Conservation (phyloP, 495 filamentous ascomycete species). For the Penicillium nucicola region DNA sequence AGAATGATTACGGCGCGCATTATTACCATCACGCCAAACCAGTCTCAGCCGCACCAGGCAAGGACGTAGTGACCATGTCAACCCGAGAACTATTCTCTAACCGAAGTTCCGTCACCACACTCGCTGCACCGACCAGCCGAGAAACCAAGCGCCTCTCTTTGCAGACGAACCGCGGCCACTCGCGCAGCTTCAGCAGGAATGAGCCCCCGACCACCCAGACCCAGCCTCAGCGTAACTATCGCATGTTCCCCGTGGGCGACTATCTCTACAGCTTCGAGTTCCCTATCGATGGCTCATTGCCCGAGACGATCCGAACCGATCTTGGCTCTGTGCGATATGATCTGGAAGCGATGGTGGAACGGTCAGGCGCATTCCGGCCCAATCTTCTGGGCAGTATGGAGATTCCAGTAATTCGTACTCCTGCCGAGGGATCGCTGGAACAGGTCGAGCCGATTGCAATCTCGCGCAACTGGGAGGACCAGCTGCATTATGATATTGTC, state of each 20-base stretch:
- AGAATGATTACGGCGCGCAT: slow-evolving; percentile 53
- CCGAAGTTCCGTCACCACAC: slow-evolving; percentile 33
- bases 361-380: slow-evolving; percentile 87
- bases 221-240: slow-evolving; percentile 84
- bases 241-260: slow-evolving; percentile 82
- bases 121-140: slow-evolving; percentile 37
- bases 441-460: slow-evolving; percentile 96
- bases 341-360: slow-evolving; percentile 82
- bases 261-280: slow-evolving; percentile 96
- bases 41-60: slow-evolving; percentile 42
- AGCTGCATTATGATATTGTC: slow-evolving; percentile 97
- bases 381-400: slow-evolving; percentile 85
- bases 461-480: slow-evolving; percentile 95
- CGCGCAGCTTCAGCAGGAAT: slow-evolving; percentile 82
- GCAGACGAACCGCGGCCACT: slow-evolving; percentile 67
- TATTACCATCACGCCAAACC: slow-evolving; percentile 44
- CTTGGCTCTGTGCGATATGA: slow-evolving; percentile 87
- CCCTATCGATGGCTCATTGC: slow-evolving; percentile 85
- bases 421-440: slow-evolving; percentile 88
- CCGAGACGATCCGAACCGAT: slow-evolving; percentile 89
- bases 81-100: slow-evolving; percentile 42
- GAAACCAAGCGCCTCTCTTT: slow-evolving; percentile 70
- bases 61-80: slow-evolving; percentile 40
- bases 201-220: slow-evolving; percentile 57
- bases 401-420: slow-evolving; percentile 81